These are phyloP conservation scores for Venturia carpophila DNA, from an alignment of 2,329 filamentous ascomycete genomes.

Conservation along the genomic window DNA sequence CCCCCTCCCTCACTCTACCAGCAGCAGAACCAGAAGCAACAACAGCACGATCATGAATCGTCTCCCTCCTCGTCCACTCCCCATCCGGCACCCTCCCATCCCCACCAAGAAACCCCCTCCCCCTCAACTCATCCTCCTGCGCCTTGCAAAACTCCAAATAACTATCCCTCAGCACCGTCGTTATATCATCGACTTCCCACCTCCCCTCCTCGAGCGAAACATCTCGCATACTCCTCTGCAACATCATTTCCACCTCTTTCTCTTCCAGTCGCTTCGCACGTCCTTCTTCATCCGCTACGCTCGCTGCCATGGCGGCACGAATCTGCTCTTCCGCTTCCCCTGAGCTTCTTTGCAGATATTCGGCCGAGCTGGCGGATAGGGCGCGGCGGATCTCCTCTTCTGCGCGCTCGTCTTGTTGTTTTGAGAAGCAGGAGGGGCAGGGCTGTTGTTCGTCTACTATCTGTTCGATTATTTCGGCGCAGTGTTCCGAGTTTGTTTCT, in stretches of 20 bases:
- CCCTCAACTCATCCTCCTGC: background rate
- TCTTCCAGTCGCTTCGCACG: background rate
- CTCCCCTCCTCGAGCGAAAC: background rate
- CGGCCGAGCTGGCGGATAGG: background rate
- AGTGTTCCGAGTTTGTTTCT: background rate
- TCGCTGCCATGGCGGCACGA: background rate
- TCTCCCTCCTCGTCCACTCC: constrained; percentile 8
- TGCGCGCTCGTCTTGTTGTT: background rate
- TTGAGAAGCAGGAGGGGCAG: background rate
- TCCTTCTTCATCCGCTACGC: background rate
- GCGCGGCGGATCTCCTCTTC: background rate
- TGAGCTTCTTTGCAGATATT: too few relatives aligned
- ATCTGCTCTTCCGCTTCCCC: background rate
- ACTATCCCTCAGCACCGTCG: background rate
- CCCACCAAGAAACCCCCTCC: background rate
- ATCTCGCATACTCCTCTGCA: background rate
- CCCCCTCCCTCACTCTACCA: background rate
- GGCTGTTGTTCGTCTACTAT: background rate
- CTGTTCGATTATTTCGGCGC: background rate
- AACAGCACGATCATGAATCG: background rate
- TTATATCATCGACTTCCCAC: constrained; percentile 1
- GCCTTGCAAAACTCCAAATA: background rate
- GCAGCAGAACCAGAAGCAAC: background rate
- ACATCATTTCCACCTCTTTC: background rate
- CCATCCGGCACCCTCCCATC: background rate